Base-by-base conservation (phyloP, 108 stramenopile genomes). In the Stephanodiscus minutulus region DNA sequence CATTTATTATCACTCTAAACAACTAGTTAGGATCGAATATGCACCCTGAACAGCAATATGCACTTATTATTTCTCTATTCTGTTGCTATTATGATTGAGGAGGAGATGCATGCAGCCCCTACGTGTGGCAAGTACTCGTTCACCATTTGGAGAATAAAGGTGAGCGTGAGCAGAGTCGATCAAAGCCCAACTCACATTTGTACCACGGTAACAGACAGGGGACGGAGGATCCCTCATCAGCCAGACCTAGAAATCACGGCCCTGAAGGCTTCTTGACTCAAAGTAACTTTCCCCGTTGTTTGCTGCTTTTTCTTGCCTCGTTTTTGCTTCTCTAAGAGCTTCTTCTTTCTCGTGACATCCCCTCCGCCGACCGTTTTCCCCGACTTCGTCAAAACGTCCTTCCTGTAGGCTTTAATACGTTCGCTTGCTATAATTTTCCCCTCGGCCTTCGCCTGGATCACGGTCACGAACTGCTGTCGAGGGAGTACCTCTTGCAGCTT, bases 241-340 rank as follows among this genome's bases (percentile, higher is more conserved):
- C 68, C 39, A 64, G 68, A 83, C 35, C 90, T 28, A 7, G 85
- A 78, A 43, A 96, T 96, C 0, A 96, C 92, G 52, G 83, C 86
- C 56, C 91, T 96, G 92, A 99, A 98, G 8, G 99, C 99, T 46
- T 91, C 97, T 72, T 99, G 99, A 20, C 88, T 91, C 67, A 99
- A 82, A n/a, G 82, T 68, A 21, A 99, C 97, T 59, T 85, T 94
- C 6, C 98, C 98, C 62, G 93, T 84, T 50, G 88, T 68, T 75
- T 98, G 97, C 85, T 92, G 89, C 29, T 93, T 85, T 79, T 98
- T 97, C 89, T 99, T 99, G 41, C 99, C 99, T 52, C 85, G 77
- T 71, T 98, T 98, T 79, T 99, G 99, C 75, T 98, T 98, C 79
- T 99, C 96, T 17, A 98, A 73, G 9, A 99, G 87, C 77, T 99